Conservation (phyloP, 2,329 filamentous ascomycete genomes). For the Graphilbum fragrans region DNA sequence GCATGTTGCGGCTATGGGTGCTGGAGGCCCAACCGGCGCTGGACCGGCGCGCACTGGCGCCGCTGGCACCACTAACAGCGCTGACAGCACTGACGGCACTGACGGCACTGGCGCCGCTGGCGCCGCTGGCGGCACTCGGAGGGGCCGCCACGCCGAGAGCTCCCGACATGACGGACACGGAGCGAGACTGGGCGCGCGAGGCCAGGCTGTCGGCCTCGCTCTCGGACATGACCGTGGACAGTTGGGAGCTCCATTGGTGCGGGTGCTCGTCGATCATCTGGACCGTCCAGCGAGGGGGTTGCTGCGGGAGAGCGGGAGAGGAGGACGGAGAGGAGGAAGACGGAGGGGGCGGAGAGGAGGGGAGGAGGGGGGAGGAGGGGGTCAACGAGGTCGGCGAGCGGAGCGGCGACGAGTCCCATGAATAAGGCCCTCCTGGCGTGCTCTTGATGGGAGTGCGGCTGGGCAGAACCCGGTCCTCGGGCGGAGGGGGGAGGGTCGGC, state of each 20-base stretch:
- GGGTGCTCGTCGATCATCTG: constrained; percentile 36
- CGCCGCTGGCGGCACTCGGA: constrained; percentile 9
- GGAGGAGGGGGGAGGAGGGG: too few relatives aligned
- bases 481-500: constrained; percentile 4
- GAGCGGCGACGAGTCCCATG: background rate
- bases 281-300: constrained; percentile 13
- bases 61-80: constrained; percentile 14
- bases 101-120: constrained; percentile 20
- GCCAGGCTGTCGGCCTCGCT: constrained; percentile 37
- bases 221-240: constrained; percentile 52
- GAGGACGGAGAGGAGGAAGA: constrained; percentile 6
- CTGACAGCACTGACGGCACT: constrained; percentile 2
- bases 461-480: background rate
- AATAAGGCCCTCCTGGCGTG: background rate
- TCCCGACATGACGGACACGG: constrained; percentile 30
- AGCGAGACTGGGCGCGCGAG: constrained; percentile 31
- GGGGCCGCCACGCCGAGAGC: constrained; percentile 12
- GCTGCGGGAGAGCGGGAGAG: constrained; percentile 5
- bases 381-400: constrained; percentile 1
- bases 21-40: constrained; percentile 33
- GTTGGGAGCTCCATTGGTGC: constrained; percentile 52
- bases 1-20: constrained; percentile 38
- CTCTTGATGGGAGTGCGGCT: background rate
- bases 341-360: background rate
- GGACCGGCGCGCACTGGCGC: constrained; percentile 23